These are phyloP conservation scores for Ogataea ganodermae DNA, from an alignment of 805 yeast species.

Conservation along the genomic window DNA sequence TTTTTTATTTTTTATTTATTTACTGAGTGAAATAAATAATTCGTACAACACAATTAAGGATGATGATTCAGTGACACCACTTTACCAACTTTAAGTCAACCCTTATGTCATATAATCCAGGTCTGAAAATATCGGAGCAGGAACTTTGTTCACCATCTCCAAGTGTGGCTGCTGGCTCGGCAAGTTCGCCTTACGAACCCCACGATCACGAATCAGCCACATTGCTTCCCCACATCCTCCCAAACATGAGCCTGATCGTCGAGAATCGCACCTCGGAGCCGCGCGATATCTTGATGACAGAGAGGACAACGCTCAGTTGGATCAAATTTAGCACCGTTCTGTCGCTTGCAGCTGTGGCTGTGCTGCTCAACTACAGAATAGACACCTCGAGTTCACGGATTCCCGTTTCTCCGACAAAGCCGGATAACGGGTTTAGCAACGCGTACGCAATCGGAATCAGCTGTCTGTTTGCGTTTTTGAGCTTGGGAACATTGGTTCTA, in stretches of 20 bases:
- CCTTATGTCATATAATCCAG: background rate
- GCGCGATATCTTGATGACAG: conserved; percentile 55
- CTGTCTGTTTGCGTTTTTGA: conserved; percentile 39
- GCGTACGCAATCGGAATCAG: conserved; percentile 37
- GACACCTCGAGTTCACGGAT: conserved; percentile 33
- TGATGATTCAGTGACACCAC: too few relatives aligned
- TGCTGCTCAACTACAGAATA: conserved; percentile 46
- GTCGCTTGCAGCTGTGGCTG: conserved; percentile 48
- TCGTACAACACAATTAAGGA: too few relatives aligned
- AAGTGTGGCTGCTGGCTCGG: background rate
- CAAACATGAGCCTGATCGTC: conserved; percentile 29
- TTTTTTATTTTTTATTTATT: background rate
- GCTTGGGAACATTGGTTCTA: conserved; percentile 40
- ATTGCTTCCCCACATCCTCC: conserved; percentile 14
- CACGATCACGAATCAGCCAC: conserved; percentile 13
- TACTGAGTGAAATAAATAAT: too few relatives aligned
- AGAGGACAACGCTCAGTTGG: conserved; percentile 53
- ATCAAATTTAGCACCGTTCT: conserved; percentile 47
- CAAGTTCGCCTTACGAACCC: too few relatives aligned
- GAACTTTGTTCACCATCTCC: background rate
- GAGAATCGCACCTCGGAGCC: conserved; percentile 49
- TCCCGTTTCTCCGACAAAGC: conserved; percentile 7
- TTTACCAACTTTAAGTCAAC: too few relatives aligned
- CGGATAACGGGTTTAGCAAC: conserved; percentile 8
- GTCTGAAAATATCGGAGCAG: background rate